phyloP scores from a whole-genome alignment of 495 filamentous ascomycete genomes.

The Cercophora newfieldiana region DNA sequence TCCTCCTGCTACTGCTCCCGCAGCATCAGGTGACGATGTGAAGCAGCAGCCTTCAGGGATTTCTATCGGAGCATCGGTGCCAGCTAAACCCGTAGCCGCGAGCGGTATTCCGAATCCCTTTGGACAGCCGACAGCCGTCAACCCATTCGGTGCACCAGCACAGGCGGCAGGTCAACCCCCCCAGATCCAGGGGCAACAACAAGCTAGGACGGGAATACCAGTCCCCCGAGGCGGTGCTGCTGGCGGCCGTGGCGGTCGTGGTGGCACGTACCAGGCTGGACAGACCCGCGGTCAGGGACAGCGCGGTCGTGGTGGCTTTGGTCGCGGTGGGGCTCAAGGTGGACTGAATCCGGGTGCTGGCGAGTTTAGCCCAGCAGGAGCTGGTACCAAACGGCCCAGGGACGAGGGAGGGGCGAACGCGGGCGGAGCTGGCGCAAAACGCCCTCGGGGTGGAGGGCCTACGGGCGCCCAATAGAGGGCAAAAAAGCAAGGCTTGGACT shows the following conservation, averaged over 20 bases:
- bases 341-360: conserved; percentile 33
- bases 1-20: conserved; percentile 19
- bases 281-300: conserved; percentile 28
- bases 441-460: conserved; percentile 21
- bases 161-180: conserved; percentile 13
- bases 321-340: conserved; percentile 18
- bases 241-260: conserved; percentile 10
- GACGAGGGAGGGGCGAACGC: conserved; percentile 11
- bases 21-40: conserved; percentile 23
- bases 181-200: conserved; percentile 17
- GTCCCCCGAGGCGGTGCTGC: conserved; percentile 20
- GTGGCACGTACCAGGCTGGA: conserved; percentile 18
- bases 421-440: conserved; percentile 9
- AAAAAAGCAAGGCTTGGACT: too few relatives aligned
- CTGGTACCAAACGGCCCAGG: conserved; percentile 33
- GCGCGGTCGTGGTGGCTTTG: conserved; percentile 31
- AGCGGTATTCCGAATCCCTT: conserved; percentile 14
- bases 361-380: conserved; percentile 28
- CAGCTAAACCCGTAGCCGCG: neutral
- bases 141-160: conserved; percentile 30
- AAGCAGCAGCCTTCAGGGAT: conserved; percentile 18
- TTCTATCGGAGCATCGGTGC: neutral
- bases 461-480: neutral
- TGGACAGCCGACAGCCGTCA: conserved; percentile 13
- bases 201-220: conserved; percentile 12